phyloP scores from a whole-genome alignment of 1,139 yeast genomes.

The Yamadazyma pseudoaaseri region DNA sequence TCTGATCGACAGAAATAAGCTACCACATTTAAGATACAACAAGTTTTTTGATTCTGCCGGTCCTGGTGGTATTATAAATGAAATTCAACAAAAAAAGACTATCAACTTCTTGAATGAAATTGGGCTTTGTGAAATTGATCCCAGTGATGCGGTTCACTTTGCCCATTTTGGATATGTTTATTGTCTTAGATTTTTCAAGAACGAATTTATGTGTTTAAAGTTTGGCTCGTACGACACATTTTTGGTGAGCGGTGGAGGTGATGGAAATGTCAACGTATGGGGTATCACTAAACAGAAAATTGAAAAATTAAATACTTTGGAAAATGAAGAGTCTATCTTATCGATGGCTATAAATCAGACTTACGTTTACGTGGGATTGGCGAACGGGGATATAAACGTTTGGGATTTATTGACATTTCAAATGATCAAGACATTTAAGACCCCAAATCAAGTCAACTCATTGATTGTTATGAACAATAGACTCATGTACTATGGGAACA shows the following conservation, averaged over 20 bases:
- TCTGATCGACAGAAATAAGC: constrained; percentile 21
- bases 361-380: constrained; percentile 75
- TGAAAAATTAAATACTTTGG: constrained; percentile 41
- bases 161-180: constrained; percentile 93
- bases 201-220: constrained; percentile 21
- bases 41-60: constrained; percentile 89
- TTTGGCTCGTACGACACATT: constrained; percentile 19
- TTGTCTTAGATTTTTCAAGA: constrained; percentile 49
- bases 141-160: constrained; percentile 64
- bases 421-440: constrained; percentile 54
- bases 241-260: constrained; percentile 75
- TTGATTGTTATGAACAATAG: constrained; percentile 10
- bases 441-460: constrained; percentile 18
- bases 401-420: constrained; percentile 87
- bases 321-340: constrained; percentile 67
- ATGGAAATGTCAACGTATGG: constrained; percentile 85
- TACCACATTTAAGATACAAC: constrained; percentile 83
- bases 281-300: constrained; percentile 20
- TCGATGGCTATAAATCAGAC: constrained; percentile 64
- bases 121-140: constrained; percentile 63
- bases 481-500: constrained; percentile 13
- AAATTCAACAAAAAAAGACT: constrained; percentile 25
- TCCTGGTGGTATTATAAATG: constrained; percentile 62
- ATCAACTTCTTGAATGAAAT: constrained; percentile 12
- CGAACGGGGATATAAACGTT: constrained; percentile 68